phyloP scores from a whole-genome alignment of 805 yeast genomes.

The Hanseniaspora lachancei region DNA sequence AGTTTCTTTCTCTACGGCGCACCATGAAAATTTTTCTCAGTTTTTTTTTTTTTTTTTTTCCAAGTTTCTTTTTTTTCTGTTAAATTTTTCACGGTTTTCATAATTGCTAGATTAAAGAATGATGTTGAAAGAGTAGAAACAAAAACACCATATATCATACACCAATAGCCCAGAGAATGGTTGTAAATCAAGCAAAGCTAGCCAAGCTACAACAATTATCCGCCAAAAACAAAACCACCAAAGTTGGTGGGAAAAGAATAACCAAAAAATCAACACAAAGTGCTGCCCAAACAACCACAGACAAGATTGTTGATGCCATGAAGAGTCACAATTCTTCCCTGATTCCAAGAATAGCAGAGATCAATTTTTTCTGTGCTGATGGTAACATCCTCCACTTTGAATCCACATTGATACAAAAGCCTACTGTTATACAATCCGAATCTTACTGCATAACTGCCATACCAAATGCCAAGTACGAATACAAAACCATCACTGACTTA shows the following conservation, averaged over 20 bases:
- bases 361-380: conserved; percentile 93
- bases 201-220: conserved; percentile 75
- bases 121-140: no score
- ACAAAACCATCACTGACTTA: conserved; percentile 81
- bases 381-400: conserved; percentile 92
- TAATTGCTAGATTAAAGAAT: no score
- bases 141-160: neutral
- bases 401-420: conserved; percentile 40
- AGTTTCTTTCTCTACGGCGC: neutral
- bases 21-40: neutral
- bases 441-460: conserved; percentile 81
- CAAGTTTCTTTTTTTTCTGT: neutral
- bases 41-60: neutral
- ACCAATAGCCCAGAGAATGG: conserved; percentile 36
- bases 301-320: neutral
- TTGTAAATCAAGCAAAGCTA: conserved; percentile 85
- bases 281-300: conserved; percentile 54
- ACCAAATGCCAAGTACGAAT: conserved; percentile 85
- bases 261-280: conserved; percentile 31
- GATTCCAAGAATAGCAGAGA: conserved; percentile 69
- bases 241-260: conserved; percentile 81
- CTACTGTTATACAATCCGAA: conserved; percentile 4
- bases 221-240: conserved; percentile 49
- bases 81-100: no score
- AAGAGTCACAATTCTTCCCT: neutral